phyloP scores from a whole-genome alignment of 345 rosid genomes.

The Turritis glabra region DNA sequence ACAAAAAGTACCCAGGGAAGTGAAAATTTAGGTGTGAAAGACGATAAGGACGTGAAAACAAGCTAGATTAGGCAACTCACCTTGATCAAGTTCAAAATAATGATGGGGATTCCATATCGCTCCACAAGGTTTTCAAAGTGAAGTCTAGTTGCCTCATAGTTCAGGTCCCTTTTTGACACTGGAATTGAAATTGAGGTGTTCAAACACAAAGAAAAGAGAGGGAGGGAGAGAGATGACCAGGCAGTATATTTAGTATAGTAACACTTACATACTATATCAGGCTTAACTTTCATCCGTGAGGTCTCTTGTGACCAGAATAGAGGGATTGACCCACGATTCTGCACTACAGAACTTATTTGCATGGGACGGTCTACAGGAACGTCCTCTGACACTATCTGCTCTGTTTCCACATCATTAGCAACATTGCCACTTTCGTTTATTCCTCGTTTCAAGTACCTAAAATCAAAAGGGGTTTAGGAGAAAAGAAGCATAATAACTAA shows the following conservation, averaged over 20 bases:
- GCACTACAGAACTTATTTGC: constrained; percentile 89
- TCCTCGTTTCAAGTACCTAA: constrained; percentile 96
- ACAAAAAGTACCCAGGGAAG: not conserved
- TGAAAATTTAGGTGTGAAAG: not conserved
- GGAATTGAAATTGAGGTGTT: constrained; percentile 33
- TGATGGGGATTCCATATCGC: constrained; percentile 95
- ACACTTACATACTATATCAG: constrained; percentile 88
- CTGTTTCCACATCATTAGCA: constrained; percentile 99
- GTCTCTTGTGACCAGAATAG: constrained; percentile 99
- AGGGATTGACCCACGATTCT: constrained; percentile 99
- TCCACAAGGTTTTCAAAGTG: constrained; percentile 88
- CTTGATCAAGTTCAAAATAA: constrained; percentile 93
- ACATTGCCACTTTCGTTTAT: constrained; percentile 94
- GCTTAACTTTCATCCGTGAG: constrained; percentile 88
- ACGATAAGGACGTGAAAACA: constrained; percentile 12
- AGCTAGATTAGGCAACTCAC: constrained; percentile 43
- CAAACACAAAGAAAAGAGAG: not conserved
- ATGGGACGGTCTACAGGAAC: constrained; percentile 67
- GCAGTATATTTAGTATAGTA: constrained; percentile 24
- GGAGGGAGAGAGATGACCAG: not conserved
- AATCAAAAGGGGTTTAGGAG: constrained; percentile 16
- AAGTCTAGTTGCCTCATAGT: constrained; percentile 88
- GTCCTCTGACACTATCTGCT: constrained; percentile 88
- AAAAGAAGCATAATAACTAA: not conserved
- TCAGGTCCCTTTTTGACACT: constrained; percentile 91